phyloP scores from a whole-genome alignment of 495 filamentous ascomycete species.

The Neurospora pannonica region DNA sequence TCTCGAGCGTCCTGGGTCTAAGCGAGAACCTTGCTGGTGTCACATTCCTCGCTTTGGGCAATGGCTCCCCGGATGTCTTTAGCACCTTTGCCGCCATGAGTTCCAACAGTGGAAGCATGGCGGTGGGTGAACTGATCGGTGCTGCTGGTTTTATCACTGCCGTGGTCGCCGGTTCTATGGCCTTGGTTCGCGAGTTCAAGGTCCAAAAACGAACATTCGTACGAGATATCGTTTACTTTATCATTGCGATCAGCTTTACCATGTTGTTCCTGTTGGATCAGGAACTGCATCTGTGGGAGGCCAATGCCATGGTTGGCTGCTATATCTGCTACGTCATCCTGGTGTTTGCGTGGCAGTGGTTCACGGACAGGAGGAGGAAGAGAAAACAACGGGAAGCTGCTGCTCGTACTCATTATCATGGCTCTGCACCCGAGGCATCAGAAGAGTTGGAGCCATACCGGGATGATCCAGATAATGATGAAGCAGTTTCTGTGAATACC shows the following conservation, averaged over 20 bases:
- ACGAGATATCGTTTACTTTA: slow-evolving; percentile 88
- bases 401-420: slow-evolving; percentile 63
- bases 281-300: slow-evolving; percentile 78
- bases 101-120: slow-evolving; percentile 89
- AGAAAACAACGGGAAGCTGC: slow-evolving; percentile 54
- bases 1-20: slow-evolving; percentile 77
- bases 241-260: slow-evolving; percentile 76
- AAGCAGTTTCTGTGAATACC: slow-evolving; percentile 35
- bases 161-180: slow-evolving; percentile 98
- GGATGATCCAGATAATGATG: slow-evolving; percentile 56
- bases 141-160: slow-evolving; percentile 95
- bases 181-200: slow-evolving; percentile 82
- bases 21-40: slow-evolving; percentile 95
- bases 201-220: slow-evolving; percentile 84
- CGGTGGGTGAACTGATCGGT: slow-evolving; percentile 90
- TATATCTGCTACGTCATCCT: slow-evolving; percentile 85
- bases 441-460: slow-evolving; percentile 58
- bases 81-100: slow-evolving; percentile 97
- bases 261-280: slow-evolving; percentile 85
- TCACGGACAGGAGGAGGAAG: slow-evolving; percentile 50
- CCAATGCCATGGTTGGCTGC: slow-evolving; percentile 77
- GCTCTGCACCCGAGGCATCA: slow-evolving; percentile 34
- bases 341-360: slow-evolving; percentile 92
- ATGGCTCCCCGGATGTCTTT: slow-evolving; percentile 98
- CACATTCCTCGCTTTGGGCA: slow-evolving; percentile 94